phyloP scores from a whole-genome alignment of 2,329 filamentous ascomycete species.

The Fusarium subtropicale region DNA sequence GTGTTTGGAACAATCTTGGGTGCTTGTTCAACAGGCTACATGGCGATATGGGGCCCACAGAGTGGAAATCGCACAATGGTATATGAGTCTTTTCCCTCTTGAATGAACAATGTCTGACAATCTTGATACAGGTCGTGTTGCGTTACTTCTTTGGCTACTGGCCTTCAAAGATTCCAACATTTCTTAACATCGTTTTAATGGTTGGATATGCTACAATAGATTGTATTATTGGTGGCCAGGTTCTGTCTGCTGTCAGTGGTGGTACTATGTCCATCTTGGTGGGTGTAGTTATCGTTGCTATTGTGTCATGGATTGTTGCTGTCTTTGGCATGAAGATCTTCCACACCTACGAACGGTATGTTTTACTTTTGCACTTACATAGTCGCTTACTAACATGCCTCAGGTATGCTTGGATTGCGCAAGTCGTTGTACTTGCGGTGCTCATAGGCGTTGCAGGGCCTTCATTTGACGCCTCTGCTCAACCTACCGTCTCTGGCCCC shows the following conservation, averaged over 20 bases:
- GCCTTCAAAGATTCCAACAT: constrained; percentile 50
- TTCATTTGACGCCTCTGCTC: constrained; percentile 73
- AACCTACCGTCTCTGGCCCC: constrained; percentile 69
- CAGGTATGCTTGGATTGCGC: constrained; percentile 64
- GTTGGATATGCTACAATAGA: constrained; percentile 85
- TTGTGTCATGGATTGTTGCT: constrained; percentile 80
- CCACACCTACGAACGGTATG: constrained; percentile 74
- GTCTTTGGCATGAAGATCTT: constrained; percentile 66
- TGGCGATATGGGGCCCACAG: constrained; percentile 79
- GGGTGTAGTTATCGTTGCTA: constrained; percentile 79
- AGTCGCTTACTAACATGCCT: constrained; percentile 1
- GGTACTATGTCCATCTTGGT: constrained; percentile 75
- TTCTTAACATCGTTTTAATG: constrained; percentile 66
- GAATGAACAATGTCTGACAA: constrained; percentile 8
- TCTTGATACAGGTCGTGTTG: constrained; percentile 65
- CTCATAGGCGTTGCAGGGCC: constrained; percentile 73
- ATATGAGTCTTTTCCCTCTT: background rate
- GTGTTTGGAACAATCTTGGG: constrained; percentile 82
- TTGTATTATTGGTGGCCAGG: constrained; percentile 81
- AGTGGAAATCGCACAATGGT: constrained; percentile 84
- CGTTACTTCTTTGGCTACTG: constrained; percentile 81
- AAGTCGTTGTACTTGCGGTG: constrained; percentile 81
- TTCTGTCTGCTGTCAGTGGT: constrained; percentile 78
- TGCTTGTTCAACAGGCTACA: constrained; percentile 78
- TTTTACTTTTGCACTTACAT: fast-evolving